phyloP scores from a whole-genome alignment of 208 protist species.

The Crithidia bombi region DNA sequence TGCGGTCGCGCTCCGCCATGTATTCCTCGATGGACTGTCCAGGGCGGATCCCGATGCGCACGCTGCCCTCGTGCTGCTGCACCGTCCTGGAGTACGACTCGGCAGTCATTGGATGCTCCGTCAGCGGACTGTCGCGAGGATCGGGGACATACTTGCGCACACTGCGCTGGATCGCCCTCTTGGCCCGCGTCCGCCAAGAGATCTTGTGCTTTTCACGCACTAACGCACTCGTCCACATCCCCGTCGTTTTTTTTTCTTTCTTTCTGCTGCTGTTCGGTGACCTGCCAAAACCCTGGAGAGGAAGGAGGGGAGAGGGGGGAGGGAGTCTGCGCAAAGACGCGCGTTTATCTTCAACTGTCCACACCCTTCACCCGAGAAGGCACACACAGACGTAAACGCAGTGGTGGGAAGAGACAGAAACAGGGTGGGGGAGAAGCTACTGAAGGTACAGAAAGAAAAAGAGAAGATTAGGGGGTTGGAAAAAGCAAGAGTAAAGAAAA shows the following conservation, averaged over 20 bases:
- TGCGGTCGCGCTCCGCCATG: constrained; percentile 81
- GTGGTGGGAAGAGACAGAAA: too few relatives aligned
- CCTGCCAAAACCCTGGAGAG: too few relatives aligned
- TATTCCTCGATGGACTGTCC: constrained; percentile 88
- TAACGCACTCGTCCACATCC: constrained; percentile 15
- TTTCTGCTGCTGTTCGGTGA: not conserved
- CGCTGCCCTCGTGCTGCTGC: constrained; percentile 76
- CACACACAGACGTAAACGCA: too few relatives aligned
- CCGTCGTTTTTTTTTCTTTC: not conserved
- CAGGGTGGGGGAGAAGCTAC: too few relatives aligned
- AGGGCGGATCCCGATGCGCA: constrained; percentile 80
- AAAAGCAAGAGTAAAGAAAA: too few relatives aligned
- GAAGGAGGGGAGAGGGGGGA: too few relatives aligned
- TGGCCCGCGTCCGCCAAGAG: constrained; percentile 61
- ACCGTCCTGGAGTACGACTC: constrained; percentile 70
- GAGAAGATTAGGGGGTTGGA: too few relatives aligned
- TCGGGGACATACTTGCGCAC: constrained; percentile 82
- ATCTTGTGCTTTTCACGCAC: constrained; percentile 26
- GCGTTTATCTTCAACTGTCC: too few relatives aligned
- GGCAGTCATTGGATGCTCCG: constrained; percentile 70
- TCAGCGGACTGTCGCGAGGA: constrained; percentile 81
- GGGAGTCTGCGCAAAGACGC: too few relatives aligned
- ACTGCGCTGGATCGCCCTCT: constrained; percentile 57
- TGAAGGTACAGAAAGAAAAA: too few relatives aligned
- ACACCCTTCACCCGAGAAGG: too few relatives aligned